These are phyloP conservation scores for Marasmius oreades DNA, from an alignment of 1,284 basidiomycete genomes.

Conservation along the genomic window DNA sequence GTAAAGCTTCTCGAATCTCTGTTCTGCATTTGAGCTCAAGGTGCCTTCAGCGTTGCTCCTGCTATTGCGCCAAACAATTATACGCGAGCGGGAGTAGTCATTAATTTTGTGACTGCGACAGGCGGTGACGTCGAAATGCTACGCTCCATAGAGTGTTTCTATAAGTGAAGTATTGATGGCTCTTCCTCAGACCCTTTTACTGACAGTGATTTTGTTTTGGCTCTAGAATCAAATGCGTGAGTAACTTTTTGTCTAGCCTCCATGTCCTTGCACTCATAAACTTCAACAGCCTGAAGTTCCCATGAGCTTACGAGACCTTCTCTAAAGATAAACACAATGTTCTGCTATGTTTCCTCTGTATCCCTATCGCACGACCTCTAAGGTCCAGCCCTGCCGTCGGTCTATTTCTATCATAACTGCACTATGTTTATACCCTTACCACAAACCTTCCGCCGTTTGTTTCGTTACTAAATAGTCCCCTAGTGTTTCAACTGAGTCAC, in stretches of 20 bases:
- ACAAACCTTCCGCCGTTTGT: conserved; percentile 56
- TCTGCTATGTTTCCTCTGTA: conserved; percentile 57
- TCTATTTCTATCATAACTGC: conserved; percentile 30
- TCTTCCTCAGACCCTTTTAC: neutral
- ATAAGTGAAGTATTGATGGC: conserved; percentile 58
- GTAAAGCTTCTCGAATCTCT: conserved; percentile 34
- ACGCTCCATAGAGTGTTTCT: conserved; percentile 95
- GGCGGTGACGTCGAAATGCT: conserved; percentile 98
- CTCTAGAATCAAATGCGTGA: conserved; percentile 82
- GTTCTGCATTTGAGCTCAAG: conserved; percentile 12
- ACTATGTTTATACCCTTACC: conserved; percentile 66
- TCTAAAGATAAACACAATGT: conserved; percentile 48
- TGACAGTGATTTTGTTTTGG: conserved; percentile 15
- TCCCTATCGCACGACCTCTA: conserved; percentile 59
- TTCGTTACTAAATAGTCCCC: conserved; percentile 58
- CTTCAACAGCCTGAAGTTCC: conserved; percentile 76
- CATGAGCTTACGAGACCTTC: conserved; percentile 80
- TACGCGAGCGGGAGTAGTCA: conserved; percentile 80
- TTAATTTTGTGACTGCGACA: conserved; percentile 95
- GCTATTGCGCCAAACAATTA: conserved; percentile 77
- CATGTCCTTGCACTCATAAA: conserved; percentile 10
- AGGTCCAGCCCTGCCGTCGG: conserved; percentile 25
- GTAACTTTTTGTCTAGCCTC: conserved; percentile 27
- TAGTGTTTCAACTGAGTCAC: conserved; percentile 46
- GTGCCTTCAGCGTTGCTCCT: conserved; percentile 60